Evolutionary conservation across 2,329 filamentous ascomycete genomes (phyloP).

Genomic region (Stachybotrys chartarum): DNA sequence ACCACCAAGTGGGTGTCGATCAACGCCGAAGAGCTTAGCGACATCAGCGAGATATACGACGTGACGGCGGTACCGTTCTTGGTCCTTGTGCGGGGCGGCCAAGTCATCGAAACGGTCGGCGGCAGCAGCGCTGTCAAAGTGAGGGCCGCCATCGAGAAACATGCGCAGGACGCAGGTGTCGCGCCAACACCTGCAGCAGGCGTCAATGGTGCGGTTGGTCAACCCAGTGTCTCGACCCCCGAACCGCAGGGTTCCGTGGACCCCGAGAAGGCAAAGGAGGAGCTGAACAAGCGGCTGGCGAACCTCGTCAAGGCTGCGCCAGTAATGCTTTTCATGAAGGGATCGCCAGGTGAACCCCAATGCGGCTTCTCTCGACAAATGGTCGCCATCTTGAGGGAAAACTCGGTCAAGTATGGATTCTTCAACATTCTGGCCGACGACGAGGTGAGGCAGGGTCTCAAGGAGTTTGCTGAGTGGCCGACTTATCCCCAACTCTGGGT

Average conservation of each 20-base stretch:
- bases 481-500: conserved; percentile 96
- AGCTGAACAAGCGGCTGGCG: conserved; percentile 70
- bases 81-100: conserved; percentile 68
- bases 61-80: conserved; percentile 92
- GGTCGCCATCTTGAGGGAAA: conserved; percentile 78
- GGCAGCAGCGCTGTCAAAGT: conserved; percentile 86
- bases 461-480: conserved; percentile 97
- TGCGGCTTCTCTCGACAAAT: conserved; percentile 91
- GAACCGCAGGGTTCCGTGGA: conserved; percentile 39
- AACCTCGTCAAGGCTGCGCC: conserved; percentile 91
- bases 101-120: conserved; percentile 77
- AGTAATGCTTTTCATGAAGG: conserved; percentile 99
- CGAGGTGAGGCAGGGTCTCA: conserved; percentile 90
- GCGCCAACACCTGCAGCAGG: conserved; percentile 27
- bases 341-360: conserved; percentile 79
- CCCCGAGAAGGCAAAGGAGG: conserved; percentile 65
- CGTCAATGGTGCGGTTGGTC: conserved; percentile 26
- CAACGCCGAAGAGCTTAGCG: conserved; percentile 90
- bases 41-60: conserved; percentile 87
- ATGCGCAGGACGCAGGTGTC: conserved; percentile 48
- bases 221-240: conserved; percentile 8
- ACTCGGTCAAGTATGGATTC: conserved; percentile 92
- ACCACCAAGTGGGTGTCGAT: conserved; percentile 78
- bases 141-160: conserved; percentile 74
- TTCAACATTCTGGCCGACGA: conserved; percentile 99